Percentiles rank a stretch among this genome's conserved stretches.
These are phyloP conservation scores for Podochytrium sp. DNA, from an alignment of 192 early-diverging fungal species.

Conservation along the genomic window DNA sequence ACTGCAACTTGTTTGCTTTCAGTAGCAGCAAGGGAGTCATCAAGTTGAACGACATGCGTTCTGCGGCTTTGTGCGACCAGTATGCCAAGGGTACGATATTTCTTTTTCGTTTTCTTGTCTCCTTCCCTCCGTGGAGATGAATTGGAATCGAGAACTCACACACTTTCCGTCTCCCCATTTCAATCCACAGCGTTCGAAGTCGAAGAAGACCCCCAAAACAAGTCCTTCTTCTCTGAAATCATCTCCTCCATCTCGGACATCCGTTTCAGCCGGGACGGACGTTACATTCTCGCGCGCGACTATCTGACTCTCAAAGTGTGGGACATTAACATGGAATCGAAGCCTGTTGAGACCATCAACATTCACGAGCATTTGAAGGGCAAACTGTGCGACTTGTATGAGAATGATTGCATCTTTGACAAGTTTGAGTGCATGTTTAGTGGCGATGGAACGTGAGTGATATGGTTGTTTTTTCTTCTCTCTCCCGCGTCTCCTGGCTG, in stretches of 20 bases:
- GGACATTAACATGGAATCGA: constrained; percentile 97
- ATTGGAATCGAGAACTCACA: neutral
- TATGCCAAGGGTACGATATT: constrained; percentile 79
- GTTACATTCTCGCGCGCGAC: constrained; percentile 95
- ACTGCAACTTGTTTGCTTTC: constrained; percentile 98
- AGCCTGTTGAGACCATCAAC: constrained; percentile 92
- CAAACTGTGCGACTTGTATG: constrained; percentile 98
- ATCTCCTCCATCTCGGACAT: constrained; percentile 98
- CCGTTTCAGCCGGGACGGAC: constrained; percentile 94
- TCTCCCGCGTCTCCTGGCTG: too few species aligned
- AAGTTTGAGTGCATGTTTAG: constrained; percentile 99
- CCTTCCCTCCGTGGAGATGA: neutral
- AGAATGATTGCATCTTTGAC: constrained; percentile 99
- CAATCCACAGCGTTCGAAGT: constrained; percentile 82
- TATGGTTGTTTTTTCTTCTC: constrained; percentile 3
- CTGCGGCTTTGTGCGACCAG: constrained; percentile 91
- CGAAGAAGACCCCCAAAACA: constrained; percentile 89
- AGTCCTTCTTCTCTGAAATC: constrained; percentile 99
- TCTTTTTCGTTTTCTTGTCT: neutral
- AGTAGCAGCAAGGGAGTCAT: constrained; percentile 98
- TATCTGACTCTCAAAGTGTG: constrained; percentile 97
- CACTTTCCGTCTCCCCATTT: neutral
- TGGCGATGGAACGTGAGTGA: constrained; percentile 88
- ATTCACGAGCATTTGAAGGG: constrained; percentile 95
- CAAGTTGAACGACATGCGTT: constrained; percentile 96